These are phyloP conservation scores for Rugonectria rugulosa DNA, from an alignment of 2,329 filamentous ascomycete species.

Conservation along the genomic window DNA sequence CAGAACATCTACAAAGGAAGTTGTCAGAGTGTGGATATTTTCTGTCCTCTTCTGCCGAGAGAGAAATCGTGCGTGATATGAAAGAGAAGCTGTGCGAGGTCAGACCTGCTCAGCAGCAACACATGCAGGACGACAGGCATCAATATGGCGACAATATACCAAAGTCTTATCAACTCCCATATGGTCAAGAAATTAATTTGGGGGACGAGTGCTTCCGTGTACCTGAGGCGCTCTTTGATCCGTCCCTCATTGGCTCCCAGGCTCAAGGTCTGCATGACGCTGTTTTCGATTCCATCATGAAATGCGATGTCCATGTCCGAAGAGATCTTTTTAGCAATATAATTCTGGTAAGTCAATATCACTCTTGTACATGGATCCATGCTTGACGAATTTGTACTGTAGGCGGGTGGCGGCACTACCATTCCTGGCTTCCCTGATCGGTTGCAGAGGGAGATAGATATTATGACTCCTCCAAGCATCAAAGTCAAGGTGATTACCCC, in stretches of 20 bases:
- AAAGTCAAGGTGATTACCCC: neutral
- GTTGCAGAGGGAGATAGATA: too few species aligned
- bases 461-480: neutral
- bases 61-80: constrained; percentile 97
- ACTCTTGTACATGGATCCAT: too few species aligned
- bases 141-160: too few species aligned
- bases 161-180: neutral
- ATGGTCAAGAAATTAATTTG: neutral
- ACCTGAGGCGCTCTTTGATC: neutral
- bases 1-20: constrained; percentile 90
- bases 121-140: too few species aligned
- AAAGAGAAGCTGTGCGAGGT: too few species aligned
- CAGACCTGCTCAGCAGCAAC: too few species aligned
- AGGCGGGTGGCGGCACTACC: too few species aligned
- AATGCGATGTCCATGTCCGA: neutral
- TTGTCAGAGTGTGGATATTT: constrained; percentile 92
- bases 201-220: neutral
- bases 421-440: too few species aligned
- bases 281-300: neutral
- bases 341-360: neutral
- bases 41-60: constrained; percentile 98
- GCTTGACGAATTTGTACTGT: too few species aligned
- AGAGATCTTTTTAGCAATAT: neutral
- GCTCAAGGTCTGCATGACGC: neutral
- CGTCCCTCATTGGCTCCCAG: neutral